Evolutionary conservation across 2,329 filamentous ascomycete genomes (phyloP).

Genomic region (Apiospora malaysiana): DNA sequence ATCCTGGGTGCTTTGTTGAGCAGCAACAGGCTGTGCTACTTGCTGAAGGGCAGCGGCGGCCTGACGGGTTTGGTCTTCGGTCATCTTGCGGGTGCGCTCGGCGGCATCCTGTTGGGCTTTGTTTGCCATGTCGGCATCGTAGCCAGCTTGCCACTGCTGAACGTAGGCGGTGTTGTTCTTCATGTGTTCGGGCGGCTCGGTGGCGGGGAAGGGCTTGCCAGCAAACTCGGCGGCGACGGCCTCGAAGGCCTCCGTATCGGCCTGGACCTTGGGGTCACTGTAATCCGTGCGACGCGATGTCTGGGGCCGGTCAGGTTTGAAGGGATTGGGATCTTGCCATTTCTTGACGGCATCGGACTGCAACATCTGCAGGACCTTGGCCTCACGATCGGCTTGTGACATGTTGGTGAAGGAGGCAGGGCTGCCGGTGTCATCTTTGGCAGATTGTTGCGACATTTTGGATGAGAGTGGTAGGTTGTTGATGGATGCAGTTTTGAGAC

Average conservation of each 20-base stretch:
- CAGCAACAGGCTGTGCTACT: conserved; percentile 31
- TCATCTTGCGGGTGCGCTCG: conserved; percentile 42
- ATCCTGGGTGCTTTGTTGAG: conserved; percentile 28
- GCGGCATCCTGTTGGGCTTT: conserved; percentile 48
- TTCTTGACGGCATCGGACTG: conserved; percentile 49
- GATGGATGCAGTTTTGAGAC: background rate
- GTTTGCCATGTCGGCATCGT: conserved; percentile 46
- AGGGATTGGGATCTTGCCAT: conserved; percentile 50
- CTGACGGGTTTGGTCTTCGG: conserved; percentile 40
- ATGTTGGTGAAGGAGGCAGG: conserved; percentile 32
- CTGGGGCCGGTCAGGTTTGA: conserved; percentile 41
- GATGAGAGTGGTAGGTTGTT: background rate
- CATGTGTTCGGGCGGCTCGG: conserved; percentile 59
- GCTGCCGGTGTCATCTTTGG: background rate
- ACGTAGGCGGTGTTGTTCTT: conserved; percentile 51
- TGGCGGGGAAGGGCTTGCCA: conserved; percentile 55
- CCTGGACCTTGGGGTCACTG: conserved; percentile 48
- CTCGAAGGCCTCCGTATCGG: conserved; percentile 51
- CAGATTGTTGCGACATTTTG: background rate
- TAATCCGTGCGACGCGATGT: conserved; percentile 46
- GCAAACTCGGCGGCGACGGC: conserved; percentile 48
- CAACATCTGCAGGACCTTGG: conserved; percentile 49
- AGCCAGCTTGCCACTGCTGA: conserved; percentile 60
- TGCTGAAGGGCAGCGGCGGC: conserved; percentile 29
- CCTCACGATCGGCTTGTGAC: conserved; percentile 44